Conservation (phyloP, 2,329 filamentous ascomycete genomes). For the Colletotrichum spaethianum region DNA sequence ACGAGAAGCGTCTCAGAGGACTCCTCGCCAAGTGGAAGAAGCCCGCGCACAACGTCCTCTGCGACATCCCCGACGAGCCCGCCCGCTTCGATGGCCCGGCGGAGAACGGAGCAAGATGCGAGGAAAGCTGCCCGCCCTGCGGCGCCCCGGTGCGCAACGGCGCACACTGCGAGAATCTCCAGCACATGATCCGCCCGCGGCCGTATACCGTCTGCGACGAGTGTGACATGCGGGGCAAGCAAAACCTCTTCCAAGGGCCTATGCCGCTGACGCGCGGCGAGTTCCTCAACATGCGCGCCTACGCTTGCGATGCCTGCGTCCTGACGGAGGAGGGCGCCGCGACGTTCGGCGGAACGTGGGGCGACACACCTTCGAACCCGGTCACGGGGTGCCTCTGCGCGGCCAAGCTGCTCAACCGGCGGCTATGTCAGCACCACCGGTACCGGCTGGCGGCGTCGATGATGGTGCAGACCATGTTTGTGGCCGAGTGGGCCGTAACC, state of each 20-base stretch:
- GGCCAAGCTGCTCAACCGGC: slow-evolving; percentile 50
- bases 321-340: neutral
- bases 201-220: slow-evolving; percentile 43
- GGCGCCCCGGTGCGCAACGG: neutral
- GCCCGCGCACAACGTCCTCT: slow-evolving; percentile 37
- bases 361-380: slow-evolving; percentile 23
- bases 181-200: slow-evolving; percentile 22
- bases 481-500: slow-evolving; percentile 48
- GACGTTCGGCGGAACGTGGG: slow-evolving; percentile 19
- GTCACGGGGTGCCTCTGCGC: slow-evolving; percentile 56
- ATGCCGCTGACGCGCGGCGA: slow-evolving; percentile 42
- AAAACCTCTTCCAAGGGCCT: slow-evolving; percentile 39
- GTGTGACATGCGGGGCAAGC: slow-evolving; percentile 47
- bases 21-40: slow-evolving; percentile 34
- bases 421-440: slow-evolving; percentile 55
- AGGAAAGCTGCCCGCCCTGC: slow-evolving; percentile 7
- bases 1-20: slow-evolving; percentile 6
- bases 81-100: neutral
- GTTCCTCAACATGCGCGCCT: slow-evolving; percentile 53
- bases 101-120: slow-evolving; percentile 17
- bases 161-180: slow-evolving; percentile 43
- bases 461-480: slow-evolving; percentile 42
- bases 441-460: slow-evolving; percentile 46
- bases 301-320: slow-evolving; percentile 53
- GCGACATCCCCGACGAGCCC: slow-evolving; percentile 36